Evolutionary conservation across 2,329 filamentous ascomycete genomes (phyloP).

Genomic region (Apiospora aurea): DNA sequence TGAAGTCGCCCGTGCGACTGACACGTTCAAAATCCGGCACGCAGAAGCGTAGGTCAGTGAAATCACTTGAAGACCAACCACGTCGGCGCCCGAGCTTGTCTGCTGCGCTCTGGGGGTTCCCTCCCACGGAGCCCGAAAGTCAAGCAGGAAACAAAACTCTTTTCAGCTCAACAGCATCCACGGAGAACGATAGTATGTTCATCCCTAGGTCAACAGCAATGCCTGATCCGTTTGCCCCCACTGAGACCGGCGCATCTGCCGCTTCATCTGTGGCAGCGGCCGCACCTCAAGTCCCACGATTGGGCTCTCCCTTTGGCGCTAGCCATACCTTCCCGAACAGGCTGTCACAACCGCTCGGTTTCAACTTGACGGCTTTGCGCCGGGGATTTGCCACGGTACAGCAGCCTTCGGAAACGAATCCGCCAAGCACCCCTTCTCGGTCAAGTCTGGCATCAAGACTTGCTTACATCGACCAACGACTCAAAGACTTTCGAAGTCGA

Average conservation of each 20-base stretch:
- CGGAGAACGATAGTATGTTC: conserved; percentile 26
- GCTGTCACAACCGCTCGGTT: conserved; percentile 53
- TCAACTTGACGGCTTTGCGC: conserved; percentile 53
- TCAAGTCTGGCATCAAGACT: conserved; percentile 58
- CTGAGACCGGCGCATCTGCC: conserved; percentile 29
- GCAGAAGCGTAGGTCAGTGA: conserved; percentile 62
- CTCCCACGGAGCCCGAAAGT: conserved; percentile 45
- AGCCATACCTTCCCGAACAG: conserved; percentile 70
- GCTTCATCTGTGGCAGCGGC: conserved; percentile 38
- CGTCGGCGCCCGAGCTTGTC: conserved; percentile 63
- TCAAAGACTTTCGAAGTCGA: conserved; percentile 60
- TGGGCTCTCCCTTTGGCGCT: conserved; percentile 66
- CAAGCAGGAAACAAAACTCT: conserved; percentile 4
- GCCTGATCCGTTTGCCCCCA: conserved; percentile 29
- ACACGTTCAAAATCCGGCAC: conserved; percentile 58
- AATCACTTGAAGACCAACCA: conserved; percentile 52
- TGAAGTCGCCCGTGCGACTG: conserved; percentile 62
- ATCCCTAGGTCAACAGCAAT: conserved; percentile 25
- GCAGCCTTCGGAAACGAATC: conserved; percentile 47
- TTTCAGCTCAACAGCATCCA: conserved; percentile 26
- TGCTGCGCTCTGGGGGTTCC: conserved; percentile 58
- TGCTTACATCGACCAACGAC: conserved; percentile 65
- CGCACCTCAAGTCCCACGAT: conserved; percentile 49
- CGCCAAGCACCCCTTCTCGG: conserved; percentile 31
- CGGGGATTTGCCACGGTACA: conserved; percentile 66